phyloP scores from a whole-genome alignment of 1,139 yeast species.

The Lizanozyma gosingica region DNA sequence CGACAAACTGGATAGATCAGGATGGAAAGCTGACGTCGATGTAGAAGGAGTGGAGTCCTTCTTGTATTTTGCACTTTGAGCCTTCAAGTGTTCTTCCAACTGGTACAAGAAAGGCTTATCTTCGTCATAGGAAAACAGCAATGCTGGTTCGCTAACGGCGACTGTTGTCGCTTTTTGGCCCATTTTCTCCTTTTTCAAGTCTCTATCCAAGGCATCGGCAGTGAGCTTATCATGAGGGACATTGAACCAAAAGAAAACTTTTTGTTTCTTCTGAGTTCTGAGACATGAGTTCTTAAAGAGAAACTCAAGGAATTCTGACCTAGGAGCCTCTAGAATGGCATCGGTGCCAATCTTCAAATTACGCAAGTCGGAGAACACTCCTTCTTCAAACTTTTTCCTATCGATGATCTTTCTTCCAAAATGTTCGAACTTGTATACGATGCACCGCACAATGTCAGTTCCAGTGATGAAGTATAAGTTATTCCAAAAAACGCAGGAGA shows the following conservation, averaged over 20 bases:
- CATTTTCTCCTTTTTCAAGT: constrained; percentile 65
- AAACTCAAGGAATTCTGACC: constrained; percentile 78
- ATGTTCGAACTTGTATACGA: constrained; percentile 81
- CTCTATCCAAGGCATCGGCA: constrained; percentile 91
- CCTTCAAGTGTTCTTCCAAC: constrained; percentile 36
- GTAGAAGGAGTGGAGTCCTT: constrained; percentile 1
- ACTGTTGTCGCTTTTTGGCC: constrained; percentile 54
- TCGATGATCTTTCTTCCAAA: constrained; percentile 82
- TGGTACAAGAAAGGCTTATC: constrained; percentile 40
- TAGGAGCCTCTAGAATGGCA: constrained; percentile 83
- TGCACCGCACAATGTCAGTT: constrained; percentile 89
- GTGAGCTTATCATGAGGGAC: constrained; percentile 91
- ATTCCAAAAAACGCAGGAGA: constrained; percentile 90
- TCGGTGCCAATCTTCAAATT: constrained; percentile 81
- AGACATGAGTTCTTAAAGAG: constrained; percentile 80
- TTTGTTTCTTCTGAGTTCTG: constrained; percentile 93
- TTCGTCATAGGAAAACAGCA: constrained; percentile 50
- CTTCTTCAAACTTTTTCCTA: constrained; percentile 93
- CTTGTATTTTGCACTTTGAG: constrained; percentile 11
- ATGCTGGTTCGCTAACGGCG: constrained; percentile 53
- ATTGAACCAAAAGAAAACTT: constrained; percentile 94
- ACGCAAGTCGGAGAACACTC: constrained; percentile 84
- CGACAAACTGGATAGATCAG: background rate
- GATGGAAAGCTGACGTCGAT: background rate
- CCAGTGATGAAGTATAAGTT: constrained; percentile 88